A percentile compares a stretch with the other conserved stretches of the same genome.
phyloP scores from a whole-genome alignment of 176 grass and related monocot genomes.

The Elymus sibiricus region DNA sequence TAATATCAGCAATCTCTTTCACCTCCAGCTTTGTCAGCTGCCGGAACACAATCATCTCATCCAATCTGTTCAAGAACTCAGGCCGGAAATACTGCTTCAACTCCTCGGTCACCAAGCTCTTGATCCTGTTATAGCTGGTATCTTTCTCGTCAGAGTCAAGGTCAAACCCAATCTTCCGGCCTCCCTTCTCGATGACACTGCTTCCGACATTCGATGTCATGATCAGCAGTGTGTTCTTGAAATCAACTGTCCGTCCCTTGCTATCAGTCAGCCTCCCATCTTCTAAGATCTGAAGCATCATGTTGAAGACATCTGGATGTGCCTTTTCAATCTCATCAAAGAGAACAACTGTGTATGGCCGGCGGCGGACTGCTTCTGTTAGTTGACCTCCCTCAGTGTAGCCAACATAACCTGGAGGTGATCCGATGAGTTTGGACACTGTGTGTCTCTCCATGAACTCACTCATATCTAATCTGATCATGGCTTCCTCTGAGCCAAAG shows the following conservation, averaged over 20 bases:
- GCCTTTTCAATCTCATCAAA: slow-evolving; percentile 99
- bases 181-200: slow-evolving; percentile 94
- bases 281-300: slow-evolving; percentile 99
- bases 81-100: slow-evolving; percentile 93
- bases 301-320: slow-evolving; percentile 98
- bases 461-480: slow-evolving; percentile 98
- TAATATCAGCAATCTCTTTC: slow-evolving; percentile 97
- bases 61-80: slow-evolving; percentile 88
- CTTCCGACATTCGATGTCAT: slow-evolving; percentile 95
- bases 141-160: slow-evolving; percentile 87
- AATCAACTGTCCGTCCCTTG: slow-evolving; percentile 89
- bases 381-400: slow-evolving; percentile 93
- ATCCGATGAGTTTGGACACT: slow-evolving; percentile 91
- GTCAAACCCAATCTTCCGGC: slow-evolving; percentile 86
- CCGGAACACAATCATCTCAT: slow-evolving; percentile 97
- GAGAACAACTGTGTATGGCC: slow-evolving; percentile 87
- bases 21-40: slow-evolving; percentile 96
- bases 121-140: slow-evolving; percentile 90
- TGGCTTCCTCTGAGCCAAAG: slow-evolving; percentile 93
- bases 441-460: slow-evolving; percentile 99
- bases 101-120: slow-evolving; percentile 90
- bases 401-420: slow-evolving; percentile 95
- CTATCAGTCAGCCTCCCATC: slow-evolving; percentile 94
- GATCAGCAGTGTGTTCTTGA: slow-evolving; percentile 89
- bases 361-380: slow-evolving; percentile 90